phyloP scores from a whole-genome alignment of 768 basidiomycete genomes.

The Trametes maxima region DNA sequence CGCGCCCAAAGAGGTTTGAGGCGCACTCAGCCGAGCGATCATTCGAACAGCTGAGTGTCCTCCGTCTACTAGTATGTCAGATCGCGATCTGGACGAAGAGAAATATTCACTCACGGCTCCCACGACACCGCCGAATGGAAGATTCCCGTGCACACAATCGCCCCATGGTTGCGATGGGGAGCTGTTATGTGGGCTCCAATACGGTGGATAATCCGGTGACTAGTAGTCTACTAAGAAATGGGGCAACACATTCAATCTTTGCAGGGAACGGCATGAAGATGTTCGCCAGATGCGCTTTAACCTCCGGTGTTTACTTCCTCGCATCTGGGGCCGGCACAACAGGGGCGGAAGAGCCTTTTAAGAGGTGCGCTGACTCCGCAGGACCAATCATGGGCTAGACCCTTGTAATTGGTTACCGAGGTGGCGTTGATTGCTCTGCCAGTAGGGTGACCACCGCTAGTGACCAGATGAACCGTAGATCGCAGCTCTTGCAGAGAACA shows the following conservation, averaged over 20 bases:
- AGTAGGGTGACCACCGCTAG: not conserved
- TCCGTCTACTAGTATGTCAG: not conserved
- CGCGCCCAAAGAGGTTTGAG: not conserved
- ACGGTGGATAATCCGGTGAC: too few species aligned
- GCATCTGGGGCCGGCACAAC: not conserved
- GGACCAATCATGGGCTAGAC: not conserved
- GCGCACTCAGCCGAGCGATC: not conserved
- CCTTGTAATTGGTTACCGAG: not conserved
- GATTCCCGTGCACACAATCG: too few species aligned
- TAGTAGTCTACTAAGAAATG: too few species aligned
- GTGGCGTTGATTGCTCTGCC: not conserved
- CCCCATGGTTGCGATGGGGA: too few species aligned
- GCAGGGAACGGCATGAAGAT: not conserved
- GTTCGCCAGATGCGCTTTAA: not conserved
- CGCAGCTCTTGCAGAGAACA: too few species aligned
- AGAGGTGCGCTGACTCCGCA: not conserved
- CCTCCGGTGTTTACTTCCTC: not conserved
- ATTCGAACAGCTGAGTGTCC: not conserved
- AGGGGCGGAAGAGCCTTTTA: slow-evolving; percentile 1
- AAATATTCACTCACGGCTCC: too few species aligned
- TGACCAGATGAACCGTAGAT: too few species aligned
- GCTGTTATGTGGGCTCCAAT: too few species aligned
- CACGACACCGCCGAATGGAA: too few species aligned
- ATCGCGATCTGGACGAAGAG: not conserved
- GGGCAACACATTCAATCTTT: not conserved